Base-by-base conservation (phyloP, 768 basidiomycete species). In the Leccinum obscurum region DNA sequence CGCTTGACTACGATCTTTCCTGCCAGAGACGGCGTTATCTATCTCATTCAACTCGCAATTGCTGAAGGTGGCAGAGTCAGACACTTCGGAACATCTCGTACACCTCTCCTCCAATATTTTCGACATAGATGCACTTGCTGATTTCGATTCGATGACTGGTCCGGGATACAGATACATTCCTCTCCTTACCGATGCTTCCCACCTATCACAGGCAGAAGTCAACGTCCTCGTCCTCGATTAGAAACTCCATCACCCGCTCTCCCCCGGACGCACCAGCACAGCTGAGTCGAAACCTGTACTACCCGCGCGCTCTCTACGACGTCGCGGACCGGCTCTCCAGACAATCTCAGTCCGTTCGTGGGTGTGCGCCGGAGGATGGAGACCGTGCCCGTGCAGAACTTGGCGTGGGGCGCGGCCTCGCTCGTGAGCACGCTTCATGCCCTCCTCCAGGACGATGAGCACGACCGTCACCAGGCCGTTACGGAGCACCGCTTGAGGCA, bases 281-380 rank as follows among this genome's bases (percentile, higher is more conserved):
- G 6, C 22, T 5, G 4, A 4, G 22, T 2, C 30, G 70, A 30
- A 52, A 58, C 28, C 73, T 84, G 37, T 69, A 77, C 44, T 87
- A 86, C 66, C 76, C 85, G 5, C 65, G 71, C 0, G 64, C 51
- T 2, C 78, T 86, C 56, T 70, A 74, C 39, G 69, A 72, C 10
- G 74, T 86, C 8, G 82, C 81, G 0, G 62, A 66, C 7, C 66
- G 62, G 34, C 66, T 85, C 50, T 65, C 73, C 0, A 67, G 32
- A 72, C 0, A 74, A 77, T 17, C 57, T 75, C 1, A 63, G 64
- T 1, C 77, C 81, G 0, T 86, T 80, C 67, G 65, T 82, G 3
- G 80, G 77, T 1, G 77, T 87, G 11, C 82, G 85, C 64, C 88
- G 84, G 85, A 73, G 81, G 22, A 83, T 83, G 77, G 83, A 86